Evolutionary conservation across 78 protist genomes (phyloP), one percentile per base, ranked within the genome.

Genomic region (Cyanophora paradoxa): DNA sequence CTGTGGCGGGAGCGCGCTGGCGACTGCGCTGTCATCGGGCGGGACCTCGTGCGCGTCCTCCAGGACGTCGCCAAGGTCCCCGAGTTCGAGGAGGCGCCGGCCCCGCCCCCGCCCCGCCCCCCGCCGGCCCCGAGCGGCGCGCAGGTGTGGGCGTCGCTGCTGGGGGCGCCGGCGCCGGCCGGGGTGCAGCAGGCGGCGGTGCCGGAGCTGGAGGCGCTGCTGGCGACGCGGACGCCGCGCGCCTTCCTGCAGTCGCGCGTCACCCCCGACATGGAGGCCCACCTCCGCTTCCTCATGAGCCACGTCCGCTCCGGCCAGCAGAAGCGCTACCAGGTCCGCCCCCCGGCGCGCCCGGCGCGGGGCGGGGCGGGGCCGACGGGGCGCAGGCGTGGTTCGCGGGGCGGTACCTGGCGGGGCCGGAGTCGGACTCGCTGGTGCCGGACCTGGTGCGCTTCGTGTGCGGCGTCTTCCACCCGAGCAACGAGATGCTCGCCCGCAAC

Each of bases 291-390:
- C 44, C 72, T 86, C 19, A 39, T 86, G n/a, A 66, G 72, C 44
- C 72, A 86, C 22, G 87, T 86, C 42, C 58, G 58, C 37, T 63
- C 85, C 71, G 91, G 91, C 58, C 69, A 66, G 36, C 91, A 86
- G 76, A 86, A 77, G 62, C 65, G 89, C 30, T 83, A 86, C 61
- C 91, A 86, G 56, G n/a, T n/a, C n/a, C n/a, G n/a, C n/a, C n/a
- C n/a, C n/a, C n/a, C n/a, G n/a, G n/a, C n/a, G n/a, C n/a, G n/a
- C n/a, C n/a, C n/a, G n/a, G n/a, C n/a, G n/a, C n/a, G n/a, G n/a
- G n/a, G n/a, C n/a, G n/a, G n/a, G n/a, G n/a, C n/a, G n/a, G n/a
- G n/a, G n/a, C n/a, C n/a, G n/a, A n/a, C n/a, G n/a, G n/a, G n/a
- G n/a, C n/a, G n/a, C n/a, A n/a, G n/a, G 76, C 50, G 48, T 86